A percentile compares a stretch with the other conserved stretches of the same genome.
These are phyloP conservation scores for Galerina marginata DNA, from an alignment of 768 basidiomycete genomes.

Conservation along the genomic window DNA sequence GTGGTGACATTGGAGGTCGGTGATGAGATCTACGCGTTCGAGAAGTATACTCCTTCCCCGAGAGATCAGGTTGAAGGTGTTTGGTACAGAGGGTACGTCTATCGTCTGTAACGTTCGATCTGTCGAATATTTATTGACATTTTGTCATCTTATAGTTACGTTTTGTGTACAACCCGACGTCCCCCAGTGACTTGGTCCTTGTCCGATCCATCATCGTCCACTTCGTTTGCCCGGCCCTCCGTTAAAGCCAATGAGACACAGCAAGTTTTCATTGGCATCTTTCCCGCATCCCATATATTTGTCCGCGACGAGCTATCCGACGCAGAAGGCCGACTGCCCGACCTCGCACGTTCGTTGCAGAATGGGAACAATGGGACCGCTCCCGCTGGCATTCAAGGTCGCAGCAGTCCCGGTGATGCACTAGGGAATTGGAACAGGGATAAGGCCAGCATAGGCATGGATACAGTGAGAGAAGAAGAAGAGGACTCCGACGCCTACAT, in stretches of 20 bases:
- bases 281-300: conserved; percentile 88
- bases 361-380: conserved; percentile 37
- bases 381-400: conserved; percentile 37
- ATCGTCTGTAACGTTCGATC: conserved; percentile 5
- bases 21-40: conserved; percentile 97
- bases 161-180: conserved; percentile 80
- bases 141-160: conserved; percentile 60
- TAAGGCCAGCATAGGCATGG: conserved; percentile 53
- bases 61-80: conserved; percentile 75
- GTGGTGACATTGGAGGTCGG: conserved; percentile 91
- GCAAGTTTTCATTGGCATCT: conserved; percentile 93
- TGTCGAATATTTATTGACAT: conserved; percentile 2
- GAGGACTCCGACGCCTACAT: conserved; percentile 50
- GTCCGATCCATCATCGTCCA: conserved; percentile 61
- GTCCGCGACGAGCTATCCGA: conserved; percentile 87
- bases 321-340: conserved; percentile 84
- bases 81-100: conserved; percentile 94
- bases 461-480: conserved; percentile 67
- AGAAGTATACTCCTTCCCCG: conserved; percentile 77
- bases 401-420: conserved; percentile 50
- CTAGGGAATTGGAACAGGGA: conserved; percentile 52
- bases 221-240: conserved; percentile 47
- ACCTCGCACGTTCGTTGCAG: conserved; percentile 66
- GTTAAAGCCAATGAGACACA: conserved; percentile 76
- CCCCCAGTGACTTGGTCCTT: conserved; percentile 72